A percentile compares a stretch with the other conserved stretches of the same genome.
Conservation (phyloP, 2,329 filamentous ascomycete species). For the Pyricularia sp. region DNA sequence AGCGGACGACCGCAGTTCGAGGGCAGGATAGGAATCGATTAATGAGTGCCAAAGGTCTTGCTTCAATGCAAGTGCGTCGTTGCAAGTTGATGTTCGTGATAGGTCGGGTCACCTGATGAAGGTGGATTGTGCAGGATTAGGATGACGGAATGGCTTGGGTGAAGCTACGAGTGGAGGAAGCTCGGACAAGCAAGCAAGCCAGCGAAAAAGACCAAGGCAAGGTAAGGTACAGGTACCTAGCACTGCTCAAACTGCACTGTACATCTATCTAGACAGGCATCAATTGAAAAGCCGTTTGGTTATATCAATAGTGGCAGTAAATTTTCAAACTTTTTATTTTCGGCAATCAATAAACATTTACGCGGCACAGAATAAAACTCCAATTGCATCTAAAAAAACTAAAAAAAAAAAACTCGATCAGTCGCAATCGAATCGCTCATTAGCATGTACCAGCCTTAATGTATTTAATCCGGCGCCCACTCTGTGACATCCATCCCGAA, state of each 20-base stretch:
- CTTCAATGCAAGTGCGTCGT: neutral
- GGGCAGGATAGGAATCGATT: neutral
- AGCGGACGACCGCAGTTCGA: neutral
- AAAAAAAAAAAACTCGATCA: neutral
- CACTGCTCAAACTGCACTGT: neutral
- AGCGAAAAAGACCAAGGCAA: neutral
- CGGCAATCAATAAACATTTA: neutral
- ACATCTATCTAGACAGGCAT: neutral
- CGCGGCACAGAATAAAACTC: neutral
- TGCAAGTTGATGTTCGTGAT: neutral
- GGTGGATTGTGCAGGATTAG: neutral
- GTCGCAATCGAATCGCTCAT: neutral
- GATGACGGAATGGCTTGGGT: conserved; percentile 4
- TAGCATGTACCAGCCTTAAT: neutral
- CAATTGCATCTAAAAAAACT: neutral
- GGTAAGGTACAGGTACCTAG: neutral
- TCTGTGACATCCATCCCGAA: neutral
- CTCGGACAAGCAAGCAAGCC: neutral
- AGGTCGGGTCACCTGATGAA: neutral
- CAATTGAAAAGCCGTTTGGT: neutral
- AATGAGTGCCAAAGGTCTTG: neutral
- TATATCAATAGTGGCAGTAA: neutral
- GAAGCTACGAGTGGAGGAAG: neutral
- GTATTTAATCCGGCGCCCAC: neutral
- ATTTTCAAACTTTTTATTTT: neutral